Percentiles rank a stretch among this genome's conserved stretches.
Conservation (phyloP, 31 red algal species). For the Porphyra umbilicalis region DNA sequence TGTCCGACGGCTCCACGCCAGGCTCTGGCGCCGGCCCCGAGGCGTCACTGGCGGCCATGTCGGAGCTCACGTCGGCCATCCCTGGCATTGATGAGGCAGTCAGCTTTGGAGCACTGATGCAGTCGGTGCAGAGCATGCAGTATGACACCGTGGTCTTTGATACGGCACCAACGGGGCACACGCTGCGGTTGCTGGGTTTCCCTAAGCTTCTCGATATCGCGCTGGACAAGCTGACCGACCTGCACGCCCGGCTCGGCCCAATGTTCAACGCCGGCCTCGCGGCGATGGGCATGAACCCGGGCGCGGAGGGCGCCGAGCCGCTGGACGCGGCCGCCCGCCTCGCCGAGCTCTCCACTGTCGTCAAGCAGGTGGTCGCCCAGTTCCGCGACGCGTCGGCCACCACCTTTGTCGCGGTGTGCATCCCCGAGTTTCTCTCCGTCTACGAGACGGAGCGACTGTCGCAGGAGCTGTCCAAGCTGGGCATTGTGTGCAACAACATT, state of each 20-base stretch:
- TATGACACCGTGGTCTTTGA: constrained; percentile 73
- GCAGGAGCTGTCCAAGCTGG: constrained; percentile 77
- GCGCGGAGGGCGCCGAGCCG: constrained; percentile 24
- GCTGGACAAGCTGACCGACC: constrained; percentile 33
- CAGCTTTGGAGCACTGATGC: constrained; percentile 58
- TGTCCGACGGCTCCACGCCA: constrained; percentile 1
- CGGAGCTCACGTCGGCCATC: constrained; percentile 29
- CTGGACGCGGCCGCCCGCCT: constrained; percentile 40
- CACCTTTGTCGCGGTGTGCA: constrained; percentile 92
- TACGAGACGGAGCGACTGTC: constrained; percentile 96
- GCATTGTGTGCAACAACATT: constrained; percentile 71
- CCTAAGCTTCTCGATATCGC: constrained; percentile 75
- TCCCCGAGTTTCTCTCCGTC: constrained; percentile 91
- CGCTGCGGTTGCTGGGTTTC: constrained; percentile 71
- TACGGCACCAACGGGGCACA: constrained; percentile 82
- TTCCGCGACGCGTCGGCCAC: constrained; percentile 61
- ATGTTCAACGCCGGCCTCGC: constrained; percentile 55
- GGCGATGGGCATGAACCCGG: constrained; percentile 40
- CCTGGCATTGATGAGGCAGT: constrained; percentile 90
- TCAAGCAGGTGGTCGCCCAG: constrained; percentile 42
- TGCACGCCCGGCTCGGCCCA: constrained; percentile 63
- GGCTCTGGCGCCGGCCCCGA: constrained; percentile 14
- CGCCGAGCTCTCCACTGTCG: constrained; percentile 42
- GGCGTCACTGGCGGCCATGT: constrained; percentile 8
- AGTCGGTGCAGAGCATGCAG: constrained; percentile 59